Conservation (phyloP, 441 rosid species). For the Sinapis alba region DNA sequence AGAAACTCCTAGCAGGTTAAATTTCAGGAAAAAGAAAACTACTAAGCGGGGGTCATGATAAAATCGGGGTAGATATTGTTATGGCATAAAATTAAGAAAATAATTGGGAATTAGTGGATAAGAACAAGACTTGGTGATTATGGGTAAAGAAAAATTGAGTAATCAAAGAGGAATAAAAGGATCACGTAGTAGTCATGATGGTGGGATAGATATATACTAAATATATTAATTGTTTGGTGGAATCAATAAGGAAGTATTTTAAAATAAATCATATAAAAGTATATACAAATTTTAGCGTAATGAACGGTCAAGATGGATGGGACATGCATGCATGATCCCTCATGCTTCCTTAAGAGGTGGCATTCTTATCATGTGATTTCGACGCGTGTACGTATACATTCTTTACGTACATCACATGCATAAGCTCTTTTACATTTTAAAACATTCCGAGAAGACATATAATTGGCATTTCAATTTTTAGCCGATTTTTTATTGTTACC, state of each 20-base stretch:
- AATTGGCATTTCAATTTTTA: conserved; percentile 2
- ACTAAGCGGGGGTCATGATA: background rate
- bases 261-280: background rate
- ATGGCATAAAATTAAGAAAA: background rate
- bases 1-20: background rate
- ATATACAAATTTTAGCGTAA: conserved; percentile 18
- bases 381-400: conserved; percentile 35
- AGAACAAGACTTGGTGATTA: conserved; percentile 21
- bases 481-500: background rate
- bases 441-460: conserved; percentile 5
- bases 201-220: background rate
- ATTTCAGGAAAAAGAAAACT: background rate
- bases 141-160: background rate
- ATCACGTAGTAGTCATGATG: conserved; percentile 38
- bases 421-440: conserved; percentile 18
- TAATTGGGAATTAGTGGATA: conserved; percentile 17
- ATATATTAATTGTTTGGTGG: conserved; percentile 24
- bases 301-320: conserved; percentile 37
- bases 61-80: background rate
- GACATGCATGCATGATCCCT: conserved; percentile 41
- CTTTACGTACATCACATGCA: conserved; percentile 38
- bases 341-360: conserved; percentile 42
- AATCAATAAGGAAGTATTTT: background rate
- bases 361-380: conserved; percentile 30
- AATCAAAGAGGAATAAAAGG: conserved; percentile 26